Base-by-base conservation (phyloP, 257 asterid species). In the Plantago elongata region DNA sequence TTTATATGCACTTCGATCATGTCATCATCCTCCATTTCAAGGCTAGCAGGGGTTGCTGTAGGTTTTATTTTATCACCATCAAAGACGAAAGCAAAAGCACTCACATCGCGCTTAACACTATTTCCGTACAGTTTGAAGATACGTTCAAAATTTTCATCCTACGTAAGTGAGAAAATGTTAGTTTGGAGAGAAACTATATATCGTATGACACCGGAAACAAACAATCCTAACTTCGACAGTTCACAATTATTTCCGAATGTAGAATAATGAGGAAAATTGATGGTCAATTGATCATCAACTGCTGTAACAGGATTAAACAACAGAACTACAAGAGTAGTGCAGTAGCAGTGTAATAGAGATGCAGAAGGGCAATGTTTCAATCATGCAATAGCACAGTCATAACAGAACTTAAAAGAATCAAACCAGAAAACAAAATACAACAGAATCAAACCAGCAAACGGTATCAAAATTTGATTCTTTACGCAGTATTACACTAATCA, bases 11-110 rank as follows among this genome's bases (percentile, higher is more conserved):
- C 96, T 76, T 91, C 96, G 47, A 91, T 73, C 48, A 86, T 88
- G 83, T 91, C 96, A 15, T 88, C 62, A 9, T 91, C 96, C 79
- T 91, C 98, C 98, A 91, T 84, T 30, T 73, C 92, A 17, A 91
- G 96, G 72, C 86, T 72, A 37, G 45, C 69, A 40, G 96, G 98
- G 16, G 95, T 82, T 57, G 74, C 77, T 2, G 72, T 42, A 9
- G 90, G 90, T 70, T 69, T 78, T 51, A 91, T 52, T 79, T 76
- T 91, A 64, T 84, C 96, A 60, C 98, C 98, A 64, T 91, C 98
- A 54, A 84, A 91, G 74, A 71, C 51, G 67, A 88, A 88, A 61
- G 75, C 83, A 48, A 91, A 64, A 11, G 65, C 81, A 64, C 79
- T 74, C 68, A 70, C 67, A 73, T 88, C 89, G 65, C 82, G 63